phyloP scores from a whole-genome alignment of 192 early-diverging fungal genomes.

The Entrophospora sp. region DNA sequence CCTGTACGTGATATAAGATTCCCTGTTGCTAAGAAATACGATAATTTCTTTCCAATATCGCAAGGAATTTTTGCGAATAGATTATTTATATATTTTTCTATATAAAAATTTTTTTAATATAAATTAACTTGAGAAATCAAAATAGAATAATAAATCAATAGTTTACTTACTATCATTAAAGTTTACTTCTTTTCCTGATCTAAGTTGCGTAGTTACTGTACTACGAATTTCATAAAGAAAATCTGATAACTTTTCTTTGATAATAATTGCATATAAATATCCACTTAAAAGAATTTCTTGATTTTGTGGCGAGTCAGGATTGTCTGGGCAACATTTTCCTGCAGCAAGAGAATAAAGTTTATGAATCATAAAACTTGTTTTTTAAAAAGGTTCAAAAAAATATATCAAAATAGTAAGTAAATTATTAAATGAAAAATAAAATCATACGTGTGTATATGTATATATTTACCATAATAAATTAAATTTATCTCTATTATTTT shows the following conservation, averaged over 20 bases:
- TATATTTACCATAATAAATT: slow-evolving; percentile 70
- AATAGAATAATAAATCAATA: not conserved
- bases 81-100: too few relatives aligned
- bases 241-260: slow-evolving; percentile 92
- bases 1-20: slow-evolving; percentile 86
- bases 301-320: slow-evolving; percentile 92
- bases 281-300: slow-evolving; percentile 91
- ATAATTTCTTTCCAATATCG: slow-evolving; percentile 79
- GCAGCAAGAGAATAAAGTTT: slow-evolving; percentile 89
- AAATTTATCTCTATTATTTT: slow-evolving; percentile 75
- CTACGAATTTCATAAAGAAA: slow-evolving; percentile 58
- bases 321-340: slow-evolving; percentile 85
- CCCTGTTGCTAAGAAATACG: slow-evolving; percentile 96
- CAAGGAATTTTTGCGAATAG: too few relatives aligned
- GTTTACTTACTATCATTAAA: slow-evolving; percentile 69
- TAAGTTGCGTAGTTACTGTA: slow-evolving; percentile 53
- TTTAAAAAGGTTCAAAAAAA: too few relatives aligned
- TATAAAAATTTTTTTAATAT: too few relatives aligned
- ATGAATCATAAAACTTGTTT: slow-evolving; percentile 83
- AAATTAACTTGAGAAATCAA: too few relatives aligned
- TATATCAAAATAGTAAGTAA: too few relatives aligned
- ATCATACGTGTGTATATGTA: not conserved
- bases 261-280: slow-evolving; percentile 72
- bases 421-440: too few relatives aligned
- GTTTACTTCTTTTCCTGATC: slow-evolving; percentile 53